These are phyloP conservation scores for Stagonosporopsis rhizophila DNA, from an alignment of 2,329 filamentous ascomycete genomes.

Conservation along the genomic window DNA sequence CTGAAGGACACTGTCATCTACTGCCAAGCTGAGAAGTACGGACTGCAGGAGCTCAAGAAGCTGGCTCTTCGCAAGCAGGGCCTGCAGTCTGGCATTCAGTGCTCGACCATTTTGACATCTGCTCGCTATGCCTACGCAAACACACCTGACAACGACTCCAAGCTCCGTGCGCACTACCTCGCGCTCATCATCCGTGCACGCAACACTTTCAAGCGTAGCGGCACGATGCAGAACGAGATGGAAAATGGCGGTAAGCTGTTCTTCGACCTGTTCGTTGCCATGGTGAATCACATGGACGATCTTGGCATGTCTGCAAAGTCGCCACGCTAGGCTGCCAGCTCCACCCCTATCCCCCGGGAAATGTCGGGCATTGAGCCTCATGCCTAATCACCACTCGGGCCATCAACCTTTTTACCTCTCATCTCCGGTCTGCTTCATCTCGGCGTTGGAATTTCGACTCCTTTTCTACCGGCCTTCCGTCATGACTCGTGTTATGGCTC, in stretches of 20 bases:
- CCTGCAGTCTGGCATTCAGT: slow-evolving; percentile 82
- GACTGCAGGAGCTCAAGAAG: slow-evolving; percentile 82
- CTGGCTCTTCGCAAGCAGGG: slow-evolving; percentile 88
- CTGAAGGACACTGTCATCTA: slow-evolving; percentile 92
- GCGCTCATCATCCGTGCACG: slow-evolving; percentile 90
- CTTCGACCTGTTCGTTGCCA: slow-evolving; percentile 91
- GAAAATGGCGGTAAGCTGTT: slow-evolving; percentile 85
- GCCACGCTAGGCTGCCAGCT: slow-evolving; percentile 35
- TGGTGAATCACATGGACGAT: slow-evolving; percentile 80
- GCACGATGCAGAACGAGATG: slow-evolving; percentile 97
- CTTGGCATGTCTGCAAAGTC: slow-evolving; percentile 35
- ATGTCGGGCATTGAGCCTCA: slow-evolving; percentile 6
- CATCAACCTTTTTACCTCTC: slow-evolving; percentile 17
- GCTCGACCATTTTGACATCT: slow-evolving; percentile 82
- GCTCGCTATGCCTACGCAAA: slow-evolving; percentile 90
- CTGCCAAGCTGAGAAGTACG: slow-evolving; percentile 85
- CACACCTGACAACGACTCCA: slow-evolving; percentile 90
- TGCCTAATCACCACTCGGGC: slow-evolving; percentile 10
- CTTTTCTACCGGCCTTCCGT: slow-evolving; percentile 19
- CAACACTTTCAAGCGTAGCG: slow-evolving; percentile 88
- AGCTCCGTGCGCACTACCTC: slow-evolving; percentile 87
- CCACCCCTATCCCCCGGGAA: slow-evolving; percentile 12
- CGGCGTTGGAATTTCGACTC: slow-evolving; percentile 15
- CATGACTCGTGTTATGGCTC: slow-evolving; percentile 23
- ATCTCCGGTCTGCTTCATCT: slow-evolving; percentile 25